A percentile compares a stretch with the other conserved stretches of the same genome.
Evolutionary conservation across 306 rosid genomes (phyloP).

Genomic region (Ziziphus jujuba): DNA sequence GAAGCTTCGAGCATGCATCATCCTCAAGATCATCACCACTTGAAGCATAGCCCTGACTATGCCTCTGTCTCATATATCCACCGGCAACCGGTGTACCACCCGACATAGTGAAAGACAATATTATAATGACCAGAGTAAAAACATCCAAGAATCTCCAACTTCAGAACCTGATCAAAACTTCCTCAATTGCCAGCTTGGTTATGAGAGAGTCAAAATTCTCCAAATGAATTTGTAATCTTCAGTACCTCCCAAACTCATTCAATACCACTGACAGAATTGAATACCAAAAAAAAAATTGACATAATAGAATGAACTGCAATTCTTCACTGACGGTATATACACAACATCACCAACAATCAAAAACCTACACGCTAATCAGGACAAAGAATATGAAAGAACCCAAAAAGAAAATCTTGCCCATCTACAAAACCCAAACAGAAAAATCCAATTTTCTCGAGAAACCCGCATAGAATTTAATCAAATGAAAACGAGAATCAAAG

Average conservation of each 20-base stretch:
- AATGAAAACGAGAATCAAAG: constrained; percentile 20
- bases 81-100: constrained; percentile 91
- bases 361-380: constrained; percentile 29
- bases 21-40: constrained; percentile 98
- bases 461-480: constrained; percentile 30
- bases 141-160: constrained; percentile 30
- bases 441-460: constrained; percentile 24
- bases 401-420: constrained; percentile 10
- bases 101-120: constrained; percentile 57
- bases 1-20: constrained; percentile 83
- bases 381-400: constrained; percentile 19
- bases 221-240: background rate
- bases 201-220: constrained; percentile 7
- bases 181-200: constrained; percentile 28
- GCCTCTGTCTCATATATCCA: constrained; percentile 91
- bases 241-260: constrained; percentile 13
- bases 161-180: constrained; percentile 24
- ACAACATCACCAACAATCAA: constrained; percentile 27
- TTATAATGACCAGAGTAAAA: constrained; percentile 9
- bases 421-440: constrained; percentile 32
- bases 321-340: constrained; percentile 7
- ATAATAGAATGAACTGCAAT: background rate
- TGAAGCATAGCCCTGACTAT: constrained; percentile 89
- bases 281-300: background rate
- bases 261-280: constrained; percentile 22